Percentiles rank a stretch among this genome's conserved stretches.
phyloP scores from a whole-genome alignment of 202 grass and related monocot species.

The Cymbopogon flexuosus region DNA sequence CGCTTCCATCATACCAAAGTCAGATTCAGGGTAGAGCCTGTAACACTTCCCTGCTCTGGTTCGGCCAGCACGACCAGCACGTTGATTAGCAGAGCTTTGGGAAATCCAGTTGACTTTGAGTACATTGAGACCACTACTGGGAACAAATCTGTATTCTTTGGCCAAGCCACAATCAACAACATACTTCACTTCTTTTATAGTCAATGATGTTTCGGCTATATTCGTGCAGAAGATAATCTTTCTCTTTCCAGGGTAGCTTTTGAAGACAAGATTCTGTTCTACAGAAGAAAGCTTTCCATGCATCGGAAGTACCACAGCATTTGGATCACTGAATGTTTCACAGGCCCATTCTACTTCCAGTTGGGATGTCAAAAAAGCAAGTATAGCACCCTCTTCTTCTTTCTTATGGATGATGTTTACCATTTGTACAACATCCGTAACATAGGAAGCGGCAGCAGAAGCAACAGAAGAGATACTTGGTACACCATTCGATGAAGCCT shows the following conservation, averaged over 20 bases:
- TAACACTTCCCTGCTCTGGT: slow-evolving; percentile 78
- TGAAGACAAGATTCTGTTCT: slow-evolving; percentile 77
- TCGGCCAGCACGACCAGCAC: slow-evolving; percentile 75
- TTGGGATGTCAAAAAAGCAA: slow-evolving; percentile 94
- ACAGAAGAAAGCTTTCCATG: slow-evolving; percentile 86
- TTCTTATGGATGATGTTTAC: slow-evolving; percentile 68
- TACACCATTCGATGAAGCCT: slow-evolving; percentile 29
- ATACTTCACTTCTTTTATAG: slow-evolving; percentile 78
- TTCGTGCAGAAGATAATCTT: slow-evolving; percentile 96
- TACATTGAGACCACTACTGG: slow-evolving; percentile 72
- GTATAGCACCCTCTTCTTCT: slow-evolving; percentile 75
- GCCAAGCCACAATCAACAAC: slow-evolving; percentile 92
- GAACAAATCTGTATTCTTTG: slow-evolving; percentile 81
- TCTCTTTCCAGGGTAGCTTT: slow-evolving; percentile 76
- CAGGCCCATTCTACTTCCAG: slow-evolving; percentile 90
- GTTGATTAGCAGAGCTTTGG: slow-evolving; percentile 91
- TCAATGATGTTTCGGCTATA: slow-evolving; percentile 92
- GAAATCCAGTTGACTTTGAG: slow-evolving; percentile 81
- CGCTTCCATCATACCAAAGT: slow-evolving; percentile 70
- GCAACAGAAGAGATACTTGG: slow-evolving; percentile 24
- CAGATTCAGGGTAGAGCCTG: slow-evolving; percentile 81
- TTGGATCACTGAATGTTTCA: slow-evolving; percentile 65
- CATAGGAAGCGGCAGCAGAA: slow-evolving; percentile 57
- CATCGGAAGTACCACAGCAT: slow-evolving; percentile 71
- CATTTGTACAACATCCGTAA: slow-evolving; percentile 70